Percentiles rank a stretch among this genome's conserved stretches.
Conservation (phyloP, 2,329 filamentous ascomycete species). For the Tolypocladium endophyticum region DNA sequence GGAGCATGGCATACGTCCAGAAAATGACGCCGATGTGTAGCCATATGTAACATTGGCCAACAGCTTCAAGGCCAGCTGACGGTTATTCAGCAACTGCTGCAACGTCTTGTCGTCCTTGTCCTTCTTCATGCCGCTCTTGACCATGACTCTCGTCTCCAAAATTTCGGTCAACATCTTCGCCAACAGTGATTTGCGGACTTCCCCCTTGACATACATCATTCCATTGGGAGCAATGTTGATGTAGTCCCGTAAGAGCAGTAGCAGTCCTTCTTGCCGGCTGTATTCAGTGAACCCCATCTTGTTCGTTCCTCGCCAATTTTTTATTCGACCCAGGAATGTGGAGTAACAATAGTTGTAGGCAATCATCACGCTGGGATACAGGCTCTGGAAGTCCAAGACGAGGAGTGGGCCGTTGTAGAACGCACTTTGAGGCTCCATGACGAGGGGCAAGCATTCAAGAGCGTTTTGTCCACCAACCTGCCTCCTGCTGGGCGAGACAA, state of each 20-base stretch:
- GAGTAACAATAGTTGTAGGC: conserved; percentile 99
- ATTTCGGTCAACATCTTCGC: conserved; percentile 97
- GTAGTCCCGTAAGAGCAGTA: conserved; percentile 70
- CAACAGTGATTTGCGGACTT: conserved; percentile 79
- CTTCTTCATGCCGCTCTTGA: conserved; percentile 92
- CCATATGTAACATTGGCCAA: conserved; percentile 99
- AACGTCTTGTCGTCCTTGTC: conserved; percentile 81
- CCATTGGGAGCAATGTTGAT: conserved; percentile 93
- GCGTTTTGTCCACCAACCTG: conserved; percentile 93
- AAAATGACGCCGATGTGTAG: conserved; percentile 94
- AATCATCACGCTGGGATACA: conserved; percentile 98
- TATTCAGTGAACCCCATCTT: conserved; percentile 95
- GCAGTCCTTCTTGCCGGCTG: conserved; percentile 60
- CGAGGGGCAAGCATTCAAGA: conserved; percentile 83
- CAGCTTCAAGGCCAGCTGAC: conserved; percentile 86
- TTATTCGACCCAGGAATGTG: conserved; percentile 80
- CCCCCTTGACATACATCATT: conserved; percentile 84
- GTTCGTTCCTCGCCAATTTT: conserved; percentile 78
- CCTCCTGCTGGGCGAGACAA: conserved; percentile 81
- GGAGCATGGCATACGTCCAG: conserved; percentile 92
- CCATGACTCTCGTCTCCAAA: conserved; percentile 91
- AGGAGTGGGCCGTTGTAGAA: conserved; percentile 87
- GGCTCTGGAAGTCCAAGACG: conserved; percentile 89
- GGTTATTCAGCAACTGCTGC: conserved; percentile 82
- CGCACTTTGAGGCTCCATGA: conserved; percentile 94